Evolutionary conservation across 1,284 basidiomycete genomes (phyloP), one percentile per base, ranked within the genome.

Genomic region (Cryptococcus deneoformans): DNA sequence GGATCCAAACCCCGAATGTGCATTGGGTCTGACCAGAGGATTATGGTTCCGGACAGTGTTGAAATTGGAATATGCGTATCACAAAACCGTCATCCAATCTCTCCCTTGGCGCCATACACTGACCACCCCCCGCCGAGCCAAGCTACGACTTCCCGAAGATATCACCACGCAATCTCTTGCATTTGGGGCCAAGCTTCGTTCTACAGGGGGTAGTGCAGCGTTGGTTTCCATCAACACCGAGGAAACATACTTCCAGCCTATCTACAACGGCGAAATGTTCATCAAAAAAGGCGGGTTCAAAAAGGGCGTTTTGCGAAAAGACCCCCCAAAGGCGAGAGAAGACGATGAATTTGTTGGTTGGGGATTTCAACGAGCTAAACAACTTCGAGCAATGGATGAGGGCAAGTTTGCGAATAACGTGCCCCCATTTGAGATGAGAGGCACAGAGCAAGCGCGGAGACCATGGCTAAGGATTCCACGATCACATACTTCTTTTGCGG

Each of bases 1-100:
- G 39, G 92, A 93, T 69, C 81, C 91, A 50, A 89, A 89, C 60
- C 88, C 89, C 0, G 76, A 81, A 0, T 86, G 88, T 63, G 80
- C 82, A 16, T 73, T 84, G 53, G 84, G 83, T 38, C 80, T 92
- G 8, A 85, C 85, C 2, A 84, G 89, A 34, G 92, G 92, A 1
- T 72, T 91, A 44, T 86, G 86, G 20, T 66, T 88, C 11, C 83
- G 85, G 51, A 84, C 84, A 0, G 79, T 83, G 0, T 50, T 86
- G 16, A 82, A 82, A 0, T 42, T 86, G 12, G 84, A 87, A 62
- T 88, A 86, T 64, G 85, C 84, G 61, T 83, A 83, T 16, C 76
- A 88, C 56, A 79, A 76, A 14, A 59, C 69, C 50, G 62, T 75
- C n/a, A 46, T 59, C 0, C 77, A 78, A 42, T 71, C 81, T 44